phyloP scores from a whole-genome alignment of 805 yeast species.

The Komagataella populi region DNA sequence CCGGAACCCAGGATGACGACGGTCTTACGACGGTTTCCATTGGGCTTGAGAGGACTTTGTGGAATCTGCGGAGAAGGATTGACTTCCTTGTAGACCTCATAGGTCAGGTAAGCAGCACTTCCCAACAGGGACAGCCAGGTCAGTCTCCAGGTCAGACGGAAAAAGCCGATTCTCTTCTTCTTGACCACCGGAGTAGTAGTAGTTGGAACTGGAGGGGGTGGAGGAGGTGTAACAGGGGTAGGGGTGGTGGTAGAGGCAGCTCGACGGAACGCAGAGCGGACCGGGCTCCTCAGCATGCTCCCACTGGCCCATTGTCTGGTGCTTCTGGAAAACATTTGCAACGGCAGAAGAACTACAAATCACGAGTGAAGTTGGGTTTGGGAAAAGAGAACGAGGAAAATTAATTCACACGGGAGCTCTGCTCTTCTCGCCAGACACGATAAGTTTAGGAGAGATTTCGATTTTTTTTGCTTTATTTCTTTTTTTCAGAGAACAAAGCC shows the following conservation, averaged over 20 bases:
- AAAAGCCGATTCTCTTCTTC: conserved; percentile 13
- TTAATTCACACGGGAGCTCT: background rate
- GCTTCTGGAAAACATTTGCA: background rate
- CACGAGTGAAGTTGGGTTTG: background rate
- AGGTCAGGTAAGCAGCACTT: conserved; percentile 45
- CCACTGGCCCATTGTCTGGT: background rate
- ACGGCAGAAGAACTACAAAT: background rate
- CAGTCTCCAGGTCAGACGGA: conserved; percentile 30
- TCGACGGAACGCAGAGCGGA: background rate
- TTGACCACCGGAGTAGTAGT: background rate
- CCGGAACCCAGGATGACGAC: conserved; percentile 79
- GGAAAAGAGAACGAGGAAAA: conserved; percentile 1
- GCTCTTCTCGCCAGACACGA: background rate
- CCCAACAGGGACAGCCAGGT: conserved; percentile 36
- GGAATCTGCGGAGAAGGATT: conserved; percentile 47
- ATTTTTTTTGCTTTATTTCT: background rate
- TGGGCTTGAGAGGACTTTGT: conserved; percentile 30
- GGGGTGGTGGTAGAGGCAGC: background rate
- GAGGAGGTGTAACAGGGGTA: conserved; percentile 2
- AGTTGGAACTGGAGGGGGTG: conserved; percentile 1
- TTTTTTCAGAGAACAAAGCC: background rate
- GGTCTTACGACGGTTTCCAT: conserved; percentile 55
- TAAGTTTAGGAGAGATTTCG: background rate
- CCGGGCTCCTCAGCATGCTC: background rate
- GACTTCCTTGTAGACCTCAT: conserved; percentile 47